These are phyloP conservation scores for Rhynchospora breviuscula DNA, from an alignment of 176 grass and related monocot genomes.

Conservation along the genomic window DNA sequence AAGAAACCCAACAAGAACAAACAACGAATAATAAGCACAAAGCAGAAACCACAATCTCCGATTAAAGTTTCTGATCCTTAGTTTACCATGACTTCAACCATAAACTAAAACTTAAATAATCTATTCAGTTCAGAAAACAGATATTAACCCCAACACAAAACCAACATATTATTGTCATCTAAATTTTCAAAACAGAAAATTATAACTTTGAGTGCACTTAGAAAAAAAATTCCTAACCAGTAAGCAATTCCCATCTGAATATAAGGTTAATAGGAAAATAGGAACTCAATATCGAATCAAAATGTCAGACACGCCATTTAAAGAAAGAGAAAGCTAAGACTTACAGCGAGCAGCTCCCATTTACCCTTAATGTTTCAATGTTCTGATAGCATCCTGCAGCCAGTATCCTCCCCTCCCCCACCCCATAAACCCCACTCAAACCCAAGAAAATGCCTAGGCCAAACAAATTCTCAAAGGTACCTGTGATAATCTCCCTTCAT, in stretches of 20 bases:
- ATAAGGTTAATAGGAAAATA: neutral
- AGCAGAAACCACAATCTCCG: neutral
- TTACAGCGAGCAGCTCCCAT: neutral
- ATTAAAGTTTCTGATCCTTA: neutral
- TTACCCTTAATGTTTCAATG: neutral
- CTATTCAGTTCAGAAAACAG: neutral
- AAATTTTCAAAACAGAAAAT: neutral
- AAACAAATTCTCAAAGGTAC: conserved; percentile 25
- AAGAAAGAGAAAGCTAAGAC: neutral
- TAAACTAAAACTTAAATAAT: neutral
- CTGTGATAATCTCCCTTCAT: conserved; percentile 95
- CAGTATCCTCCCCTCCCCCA: neutral
- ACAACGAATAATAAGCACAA: conserved; percentile 2
- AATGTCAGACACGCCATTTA: neutral
- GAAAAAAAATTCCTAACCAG: neutral
- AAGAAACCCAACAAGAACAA: no score
- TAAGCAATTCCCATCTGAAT: neutral
- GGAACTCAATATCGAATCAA: neutral
- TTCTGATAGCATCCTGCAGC: neutral
- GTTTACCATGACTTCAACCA: neutral
- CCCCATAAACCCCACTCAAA: neutral
- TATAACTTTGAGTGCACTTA: neutral
- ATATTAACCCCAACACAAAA: neutral
- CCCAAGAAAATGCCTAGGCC: neutral
- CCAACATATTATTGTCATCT: neutral